Conservation (phyloP, 2,329 filamentous ascomycete species). For the Colletotrichum simmondsii region DNA sequence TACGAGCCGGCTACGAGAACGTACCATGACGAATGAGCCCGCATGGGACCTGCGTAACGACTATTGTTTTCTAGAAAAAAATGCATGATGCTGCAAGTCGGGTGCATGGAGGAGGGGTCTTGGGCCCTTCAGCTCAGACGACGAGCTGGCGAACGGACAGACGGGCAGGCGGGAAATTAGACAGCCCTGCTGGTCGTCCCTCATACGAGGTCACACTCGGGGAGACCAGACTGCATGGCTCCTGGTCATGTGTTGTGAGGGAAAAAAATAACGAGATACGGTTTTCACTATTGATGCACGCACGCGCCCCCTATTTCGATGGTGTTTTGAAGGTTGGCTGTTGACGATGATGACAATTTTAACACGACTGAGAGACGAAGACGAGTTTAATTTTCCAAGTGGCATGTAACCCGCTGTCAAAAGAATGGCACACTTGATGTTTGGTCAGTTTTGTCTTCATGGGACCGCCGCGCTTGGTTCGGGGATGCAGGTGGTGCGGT, state of each 20-base stretch:
- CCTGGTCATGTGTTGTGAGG: not conserved
- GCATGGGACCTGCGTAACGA: conserved; percentile 18
- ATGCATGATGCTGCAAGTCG: conserved; percentile 16
- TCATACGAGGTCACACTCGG: conserved; percentile 14
- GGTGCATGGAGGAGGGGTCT: conserved; percentile 25
- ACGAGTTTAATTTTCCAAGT: not conserved
- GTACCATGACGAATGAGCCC: conserved; percentile 20
- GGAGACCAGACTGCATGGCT: not conserved
- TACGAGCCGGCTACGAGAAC: conserved; percentile 8
- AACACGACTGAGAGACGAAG: not conserved
- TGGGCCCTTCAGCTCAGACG: conserved; percentile 31
- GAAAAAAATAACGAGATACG: conserved; percentile 13
- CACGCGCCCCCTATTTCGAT: not conserved
- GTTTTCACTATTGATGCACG: conserved; percentile 3
- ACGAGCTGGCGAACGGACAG: conserved; percentile 26
- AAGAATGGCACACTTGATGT: not conserved
- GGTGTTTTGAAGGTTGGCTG: not conserved
- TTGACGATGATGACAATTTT: not conserved
- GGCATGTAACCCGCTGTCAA: conserved; percentile 21
- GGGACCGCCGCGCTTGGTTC: not conserved
- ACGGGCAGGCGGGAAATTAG: conserved; percentile 11
- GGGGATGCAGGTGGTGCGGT: not conserved
- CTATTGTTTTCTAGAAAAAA: not conserved
- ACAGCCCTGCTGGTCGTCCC: not conserved
- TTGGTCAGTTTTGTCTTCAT: not conserved